These are phyloP conservation scores for Parathielavia appendiculata DNA, from an alignment of 495 filamentous ascomycete species.

Conservation along the genomic window DNA sequence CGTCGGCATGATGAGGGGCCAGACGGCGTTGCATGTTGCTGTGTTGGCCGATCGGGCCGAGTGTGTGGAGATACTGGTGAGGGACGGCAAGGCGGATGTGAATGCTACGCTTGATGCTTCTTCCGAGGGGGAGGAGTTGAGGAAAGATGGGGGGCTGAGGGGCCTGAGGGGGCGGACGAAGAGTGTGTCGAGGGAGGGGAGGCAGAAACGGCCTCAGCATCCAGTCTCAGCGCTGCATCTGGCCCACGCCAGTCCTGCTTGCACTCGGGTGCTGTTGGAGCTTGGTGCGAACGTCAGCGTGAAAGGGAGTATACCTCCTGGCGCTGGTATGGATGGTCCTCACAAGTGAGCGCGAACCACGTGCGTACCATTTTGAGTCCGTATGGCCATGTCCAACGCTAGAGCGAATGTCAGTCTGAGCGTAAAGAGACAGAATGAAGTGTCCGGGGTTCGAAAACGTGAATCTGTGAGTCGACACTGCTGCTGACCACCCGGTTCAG, in stretches of 20 bases:
- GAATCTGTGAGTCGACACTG: too few species aligned
- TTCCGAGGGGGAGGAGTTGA: background rate
- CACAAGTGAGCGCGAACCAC: too few species aligned
- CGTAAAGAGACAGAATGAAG: too few species aligned
- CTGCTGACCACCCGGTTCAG: too few species aligned
- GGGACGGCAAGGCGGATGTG: conserved; percentile 18
- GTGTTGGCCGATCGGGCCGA: conserved; percentile 12
- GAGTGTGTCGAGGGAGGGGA: background rate
- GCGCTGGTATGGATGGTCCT: too few species aligned
- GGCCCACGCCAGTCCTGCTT: conserved; percentile 10
- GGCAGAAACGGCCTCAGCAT: background rate
- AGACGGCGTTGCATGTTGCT: conserved; percentile 26
- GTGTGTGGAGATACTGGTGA: conserved; percentile 15
- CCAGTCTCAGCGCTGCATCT: conserved; percentile 23
- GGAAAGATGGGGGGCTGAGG: background rate
- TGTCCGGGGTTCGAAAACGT: too few species aligned
- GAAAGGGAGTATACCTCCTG: conserved; percentile 14
- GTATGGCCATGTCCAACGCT: too few species aligned
- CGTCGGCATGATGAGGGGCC: background rate
- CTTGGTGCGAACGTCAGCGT: conserved; percentile 8
- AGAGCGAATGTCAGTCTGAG: too few species aligned
- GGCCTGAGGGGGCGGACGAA: background rate
- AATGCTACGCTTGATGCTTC: conserved; percentile 13
- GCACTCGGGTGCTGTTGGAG: conserved; percentile 10
- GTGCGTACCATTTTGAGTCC: too few species aligned